Conservation (phyloP, 2,329 filamentous ascomycete genomes). For the Raffaelea arxii region DNA sequence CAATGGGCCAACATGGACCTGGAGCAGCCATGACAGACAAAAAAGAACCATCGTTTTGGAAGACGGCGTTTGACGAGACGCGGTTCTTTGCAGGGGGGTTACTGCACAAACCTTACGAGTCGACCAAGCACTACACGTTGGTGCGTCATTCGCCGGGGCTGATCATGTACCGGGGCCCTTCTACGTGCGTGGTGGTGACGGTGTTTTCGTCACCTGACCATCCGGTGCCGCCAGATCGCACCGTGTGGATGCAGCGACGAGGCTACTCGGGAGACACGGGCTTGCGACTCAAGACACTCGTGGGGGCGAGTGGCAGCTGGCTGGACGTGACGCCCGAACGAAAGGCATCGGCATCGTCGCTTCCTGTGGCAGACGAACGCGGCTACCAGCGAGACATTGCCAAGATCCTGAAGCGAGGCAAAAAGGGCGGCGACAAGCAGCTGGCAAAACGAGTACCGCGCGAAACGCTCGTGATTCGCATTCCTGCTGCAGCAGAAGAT, state of each 20-base stretch:
- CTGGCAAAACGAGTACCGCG: constrained; percentile 39
- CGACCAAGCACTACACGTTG: constrained; percentile 56
- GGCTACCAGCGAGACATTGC: constrained; percentile 59
- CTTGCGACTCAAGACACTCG: constrained; percentile 54
- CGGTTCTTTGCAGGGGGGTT: constrained; percentile 57
- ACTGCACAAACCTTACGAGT: constrained; percentile 52
- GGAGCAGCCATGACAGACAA: neutral
- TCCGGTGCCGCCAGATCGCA: constrained; percentile 45
- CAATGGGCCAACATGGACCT: no score
- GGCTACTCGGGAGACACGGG: constrained; percentile 60
- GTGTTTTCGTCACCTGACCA: constrained; percentile 46
- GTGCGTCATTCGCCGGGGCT: constrained; percentile 55
- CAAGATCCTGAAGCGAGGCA: constrained; percentile 50
- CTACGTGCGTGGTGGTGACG: constrained; percentile 54
- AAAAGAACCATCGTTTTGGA: constrained; percentile 25
- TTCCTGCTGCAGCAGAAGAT: constrained; percentile 53
- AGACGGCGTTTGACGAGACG: constrained; percentile 44
- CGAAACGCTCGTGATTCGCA: constrained; percentile 55
- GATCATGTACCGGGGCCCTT: constrained; percentile 56
- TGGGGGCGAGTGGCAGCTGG: constrained; percentile 52
- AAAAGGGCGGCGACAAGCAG: constrained; percentile 29
- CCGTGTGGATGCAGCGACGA: constrained; percentile 58
- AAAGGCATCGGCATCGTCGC: constrained; percentile 33
- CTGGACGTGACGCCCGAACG: constrained; percentile 56
- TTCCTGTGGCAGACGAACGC: constrained; percentile 49